These are phyloP conservation scores for Geoglossum cookeanum DNA, from an alignment of 2,329 filamentous ascomycete species.

Conservation along the genomic window DNA sequence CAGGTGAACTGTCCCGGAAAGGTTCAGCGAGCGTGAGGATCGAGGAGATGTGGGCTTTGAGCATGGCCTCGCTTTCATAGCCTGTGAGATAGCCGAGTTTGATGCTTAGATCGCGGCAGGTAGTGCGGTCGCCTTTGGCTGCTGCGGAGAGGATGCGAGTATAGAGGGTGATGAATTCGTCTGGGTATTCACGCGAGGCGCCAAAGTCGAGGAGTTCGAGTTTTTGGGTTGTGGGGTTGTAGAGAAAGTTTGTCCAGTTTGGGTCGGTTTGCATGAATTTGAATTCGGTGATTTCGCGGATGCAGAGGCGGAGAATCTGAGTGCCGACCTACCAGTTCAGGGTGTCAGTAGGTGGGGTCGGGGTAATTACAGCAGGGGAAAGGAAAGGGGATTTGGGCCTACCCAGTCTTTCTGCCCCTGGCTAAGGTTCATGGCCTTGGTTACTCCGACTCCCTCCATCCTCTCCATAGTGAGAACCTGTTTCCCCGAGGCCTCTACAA, in stretches of 20 bases:
- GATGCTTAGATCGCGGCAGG: conserved; percentile 49
- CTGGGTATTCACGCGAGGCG: conserved; percentile 69
- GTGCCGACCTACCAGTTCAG: conserved; percentile 52
- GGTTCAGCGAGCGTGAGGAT: conserved; percentile 85
- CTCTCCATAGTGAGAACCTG: conserved; percentile 88
- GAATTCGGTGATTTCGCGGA: conserved; percentile 88
- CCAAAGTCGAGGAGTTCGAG: conserved; percentile 93
- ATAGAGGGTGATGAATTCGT: conserved; percentile 62
- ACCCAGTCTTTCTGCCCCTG: conserved; percentile 70
- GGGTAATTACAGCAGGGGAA: background rate
- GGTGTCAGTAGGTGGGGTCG: background rate
- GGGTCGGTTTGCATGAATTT: conserved; percentile 98
- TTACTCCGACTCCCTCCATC: conserved; percentile 72
- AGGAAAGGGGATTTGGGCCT: background rate
- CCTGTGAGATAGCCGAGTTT: conserved; percentile 83
- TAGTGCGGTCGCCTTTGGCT: conserved; percentile 43
- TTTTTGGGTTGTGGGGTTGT: conserved; percentile 49
- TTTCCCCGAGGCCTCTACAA: conserved; percentile 59
- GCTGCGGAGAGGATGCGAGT: conserved; percentile 65
- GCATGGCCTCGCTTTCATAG: conserved; percentile 67
- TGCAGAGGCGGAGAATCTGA: conserved; percentile 75
- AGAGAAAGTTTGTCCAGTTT: conserved; percentile 98
- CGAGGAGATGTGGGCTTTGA: conserved; percentile 74
- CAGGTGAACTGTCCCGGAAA: conserved; percentile 56
- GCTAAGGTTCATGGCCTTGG: conserved; percentile 53